These are phyloP conservation scores for Thielaviopsis ethacetica DNA, from an alignment of 2,329 filamentous ascomycete species.

Conservation along the genomic window DNA sequence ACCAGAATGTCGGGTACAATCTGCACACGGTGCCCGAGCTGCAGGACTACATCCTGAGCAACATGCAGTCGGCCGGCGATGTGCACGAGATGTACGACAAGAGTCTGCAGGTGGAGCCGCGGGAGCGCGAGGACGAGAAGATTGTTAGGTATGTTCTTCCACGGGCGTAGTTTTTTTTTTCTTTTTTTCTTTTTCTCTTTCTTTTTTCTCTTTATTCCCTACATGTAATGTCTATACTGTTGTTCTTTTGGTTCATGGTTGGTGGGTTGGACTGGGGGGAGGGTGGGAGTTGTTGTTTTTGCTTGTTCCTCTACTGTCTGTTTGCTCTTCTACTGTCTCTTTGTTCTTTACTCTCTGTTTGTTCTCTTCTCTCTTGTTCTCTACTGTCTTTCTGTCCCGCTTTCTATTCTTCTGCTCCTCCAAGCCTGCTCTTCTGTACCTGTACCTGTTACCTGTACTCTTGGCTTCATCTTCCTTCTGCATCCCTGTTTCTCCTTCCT, in stretches of 20 bases:
- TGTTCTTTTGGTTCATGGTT: background rate
- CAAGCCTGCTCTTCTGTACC: no score
- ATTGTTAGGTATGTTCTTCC: conserved; percentile 71
- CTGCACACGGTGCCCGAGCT: conserved; percentile 79
- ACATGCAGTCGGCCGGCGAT: conserved; percentile 88
- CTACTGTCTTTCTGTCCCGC: background rate
- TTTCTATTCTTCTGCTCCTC: background rate
- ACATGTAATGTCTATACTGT: background rate
- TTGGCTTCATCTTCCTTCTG: background rate
- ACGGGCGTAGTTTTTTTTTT: conserved; percentile 3
- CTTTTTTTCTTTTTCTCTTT: background rate
- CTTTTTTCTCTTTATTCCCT: background rate
- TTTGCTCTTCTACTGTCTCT: no score
- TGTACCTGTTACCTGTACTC: background rate
- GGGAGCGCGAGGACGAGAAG: conserved; percentile 96
- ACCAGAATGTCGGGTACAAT: conserved; percentile 93
- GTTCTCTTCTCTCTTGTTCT: no score
- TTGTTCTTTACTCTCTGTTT: no score
- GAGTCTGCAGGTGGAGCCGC: conserved; percentile 80
- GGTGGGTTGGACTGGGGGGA: background rate
- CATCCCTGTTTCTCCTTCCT: no score
- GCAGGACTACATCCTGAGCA: conserved; percentile 90
- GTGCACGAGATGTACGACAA: conserved; percentile 99
- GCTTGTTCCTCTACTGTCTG: background rate
- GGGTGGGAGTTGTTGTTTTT: background rate